Evolutionary conservation across 2,329 filamentous ascomycete species (phyloP), one percentile per base, ranked within the genome.

Genomic region (Fusarium fujikuroi): DNA sequence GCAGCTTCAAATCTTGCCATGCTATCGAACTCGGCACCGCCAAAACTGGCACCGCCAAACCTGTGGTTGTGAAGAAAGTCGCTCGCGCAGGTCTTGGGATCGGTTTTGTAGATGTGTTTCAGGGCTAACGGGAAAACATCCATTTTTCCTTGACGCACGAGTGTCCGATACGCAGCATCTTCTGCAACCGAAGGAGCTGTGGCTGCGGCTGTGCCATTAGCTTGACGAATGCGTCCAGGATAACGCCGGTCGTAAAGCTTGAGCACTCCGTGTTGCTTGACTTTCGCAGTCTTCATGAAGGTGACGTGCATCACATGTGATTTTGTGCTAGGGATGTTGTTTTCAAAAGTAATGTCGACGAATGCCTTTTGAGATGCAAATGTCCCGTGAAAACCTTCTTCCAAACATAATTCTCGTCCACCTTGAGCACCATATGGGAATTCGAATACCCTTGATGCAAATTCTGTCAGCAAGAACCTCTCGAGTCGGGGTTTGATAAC

Each of bases 181-280:
- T 16, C 23, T 60, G 2, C 16, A 10, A 11, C 2, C 25, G 9
- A 21, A 40, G 2, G 56, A 15, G 7, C 7, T 14, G 10, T 28
- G 34, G n/a, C 32, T 9, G 30, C 30, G 3, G 30, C 30, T 11
- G 12, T 18, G 19, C 12, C 18, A 4, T 30, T 14, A 3, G 6
- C 8, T 30, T 14, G 10, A 12, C 57, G 57, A 19, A 60, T 21
- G 2, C n/a, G 12, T 1, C 34, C n/a, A 16, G 34, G 25, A 15
- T 23, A 60, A 11, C 36, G 44, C 9, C 57, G 57, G 16, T 60
- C 57, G 25, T 39, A 60, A 25, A 60, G 44, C 5, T 52, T 52
- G 4, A 60, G 57, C 36, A 42, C 30, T 11, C 43, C 56, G 2
- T 4, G 7, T n/a, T 40, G 9, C 5, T 4, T 14, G 21, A 9